A percentile compares a stretch with the other conserved stretches of the same genome.
Conservation (phyloP, 2,329 filamentous ascomycete genomes). For the Trichophyton mentagrophytes region DNA sequence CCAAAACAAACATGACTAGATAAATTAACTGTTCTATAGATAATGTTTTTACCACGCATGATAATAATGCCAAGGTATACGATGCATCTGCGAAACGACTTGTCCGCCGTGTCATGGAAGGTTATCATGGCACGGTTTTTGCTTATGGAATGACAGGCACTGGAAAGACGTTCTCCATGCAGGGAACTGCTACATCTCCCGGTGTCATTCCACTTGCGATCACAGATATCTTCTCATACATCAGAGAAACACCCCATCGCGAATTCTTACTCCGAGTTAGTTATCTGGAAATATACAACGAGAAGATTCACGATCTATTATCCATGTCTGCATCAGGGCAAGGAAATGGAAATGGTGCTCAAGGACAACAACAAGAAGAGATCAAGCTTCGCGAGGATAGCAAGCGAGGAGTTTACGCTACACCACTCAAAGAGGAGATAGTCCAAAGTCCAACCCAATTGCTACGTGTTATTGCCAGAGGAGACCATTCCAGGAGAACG, state of each 20-base stretch:
- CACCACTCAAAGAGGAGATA: slow-evolving; percentile 92
- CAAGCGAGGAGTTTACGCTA: slow-evolving; percentile 92
- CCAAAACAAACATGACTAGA: neutral
- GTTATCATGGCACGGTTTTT: slow-evolving; percentile 95
- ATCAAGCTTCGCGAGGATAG: slow-evolving; percentile 95
- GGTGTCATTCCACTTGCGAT: slow-evolving; percentile 96
- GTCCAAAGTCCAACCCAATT: slow-evolving; percentile 96
- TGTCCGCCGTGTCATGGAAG: slow-evolving; percentile 95
- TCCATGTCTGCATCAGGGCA: slow-evolving; percentile 51
- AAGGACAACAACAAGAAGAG: slow-evolving; percentile 58
- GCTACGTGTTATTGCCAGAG: slow-evolving; percentile 82
- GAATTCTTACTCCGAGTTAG: slow-evolving; percentile 93
- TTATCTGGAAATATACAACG: slow-evolving; percentile 98
- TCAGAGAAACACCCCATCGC: slow-evolving; percentile 84
- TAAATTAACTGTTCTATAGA: slow-evolving; percentile 41
- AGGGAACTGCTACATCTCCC: slow-evolving; percentile 86
- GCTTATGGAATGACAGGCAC: slow-evolving; percentile 99
- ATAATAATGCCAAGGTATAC: slow-evolving; percentile 90
- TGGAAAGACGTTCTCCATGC: slow-evolving; percentile 98
- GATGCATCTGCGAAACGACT: slow-evolving; percentile 87
- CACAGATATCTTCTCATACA: slow-evolving; percentile 98
- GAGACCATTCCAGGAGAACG: slow-evolving; percentile 78
- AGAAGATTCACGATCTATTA: slow-evolving; percentile 87
- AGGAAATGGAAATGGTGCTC: slow-evolving; percentile 37
- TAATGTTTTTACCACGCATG: slow-evolving; percentile 88